Evolutionary conservation across 2,329 filamentous ascomycete species (phyloP), one percentile per base, ranked within the genome.

Genomic region (Trichoderma gracile): DNA sequence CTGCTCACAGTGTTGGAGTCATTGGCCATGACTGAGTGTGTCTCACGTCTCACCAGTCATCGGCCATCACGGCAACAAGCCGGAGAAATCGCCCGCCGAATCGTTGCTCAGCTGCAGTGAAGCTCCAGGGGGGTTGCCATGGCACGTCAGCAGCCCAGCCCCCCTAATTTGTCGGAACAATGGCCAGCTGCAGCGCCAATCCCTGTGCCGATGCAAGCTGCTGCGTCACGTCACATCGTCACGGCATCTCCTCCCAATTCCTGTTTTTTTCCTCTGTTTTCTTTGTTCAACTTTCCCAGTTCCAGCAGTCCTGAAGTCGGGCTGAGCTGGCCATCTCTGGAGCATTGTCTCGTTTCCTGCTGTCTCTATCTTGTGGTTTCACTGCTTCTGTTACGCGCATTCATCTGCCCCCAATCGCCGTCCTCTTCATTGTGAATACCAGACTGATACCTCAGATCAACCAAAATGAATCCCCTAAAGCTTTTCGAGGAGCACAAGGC

Each of bases 401-500:
- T 7, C 15, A 46, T 23, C 7, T 30, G 19, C 17, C 5, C 12
- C 43, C n/a, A 23, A 40, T 40, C 46, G 1, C n/a, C 33, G 17
- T 52, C 38, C 27, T 46, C 46, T 25, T 5, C 38, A 43, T 25
- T 19, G 10, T 46, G 38, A 17, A 52, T 60, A 54, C 12, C 33
- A 12, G 14, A 54, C 15, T 62, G 38, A 53, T 45, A 62, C 58
- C 47, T 49, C 47, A 27, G 17, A 1, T 33, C 25, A 49, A 40
- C 1, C n/a, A 54, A 38, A 3, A 65, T 65, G 65, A 47, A 65
- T 33, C 54, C 45, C 33, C 30, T 61, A 52, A 68, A 68, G 68
- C 68, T 71, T 56, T 64, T 71, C 63, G 70, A 73, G 68, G 69
- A 72, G 68, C 71, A 73, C 68, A 65, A 69, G 17, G 65, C 63